A percentile compares a stretch with the other conserved stretches of the same genome.
phyloP scores from a whole-genome alignment of 2,329 filamentous ascomycete species.

The Ophiostoma populinum region DNA sequence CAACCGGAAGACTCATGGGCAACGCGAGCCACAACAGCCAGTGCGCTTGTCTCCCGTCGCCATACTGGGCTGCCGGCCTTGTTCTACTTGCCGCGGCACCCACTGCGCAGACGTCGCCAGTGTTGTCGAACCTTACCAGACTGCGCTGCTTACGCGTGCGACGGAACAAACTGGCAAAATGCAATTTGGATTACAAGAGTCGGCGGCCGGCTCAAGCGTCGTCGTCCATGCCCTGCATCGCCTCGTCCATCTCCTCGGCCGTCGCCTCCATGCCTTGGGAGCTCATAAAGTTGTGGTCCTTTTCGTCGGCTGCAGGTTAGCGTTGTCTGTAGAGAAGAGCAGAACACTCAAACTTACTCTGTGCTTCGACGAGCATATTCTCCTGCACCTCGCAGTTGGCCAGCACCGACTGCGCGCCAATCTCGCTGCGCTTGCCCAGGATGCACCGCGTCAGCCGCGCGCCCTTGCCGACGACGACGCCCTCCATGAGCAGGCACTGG shows the following conservation, averaged over 20 bases:
- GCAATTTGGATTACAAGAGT: no score
- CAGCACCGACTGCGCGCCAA: conserved; percentile 67
- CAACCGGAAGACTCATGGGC: no score
- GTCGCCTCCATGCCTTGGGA: conserved; percentile 48
- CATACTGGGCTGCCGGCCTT: no score
- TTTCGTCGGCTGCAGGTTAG: conserved; percentile 38
- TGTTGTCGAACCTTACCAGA: no score
- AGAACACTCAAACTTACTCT: conserved; percentile 31
- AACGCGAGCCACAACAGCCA: no score
- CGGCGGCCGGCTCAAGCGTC: no score
- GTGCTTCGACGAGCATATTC: conserved; percentile 70
- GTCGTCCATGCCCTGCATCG: conserved; percentile 19
- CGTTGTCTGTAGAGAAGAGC: neutral
- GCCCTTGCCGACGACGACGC: conserved; percentile 66
- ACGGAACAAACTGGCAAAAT: no score
- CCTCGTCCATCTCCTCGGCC: conserved; percentile 41
- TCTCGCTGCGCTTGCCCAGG: conserved; percentile 59
- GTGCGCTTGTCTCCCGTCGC: no score
- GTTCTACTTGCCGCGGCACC: no score
- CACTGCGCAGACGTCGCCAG: no score
- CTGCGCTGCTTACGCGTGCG: no score
- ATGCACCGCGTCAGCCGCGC: conserved; percentile 80
- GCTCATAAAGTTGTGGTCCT: conserved; percentile 50
- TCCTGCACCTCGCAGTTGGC: conserved; percentile 89
- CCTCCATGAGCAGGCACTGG: conserved; percentile 88